Percentiles rank a stretch among this genome's conserved stretches.
These are phyloP conservation scores for Aureobasidium namibiae DNA, from an alignment of 2,329 filamentous ascomycete species.

Conservation along the genomic window DNA sequence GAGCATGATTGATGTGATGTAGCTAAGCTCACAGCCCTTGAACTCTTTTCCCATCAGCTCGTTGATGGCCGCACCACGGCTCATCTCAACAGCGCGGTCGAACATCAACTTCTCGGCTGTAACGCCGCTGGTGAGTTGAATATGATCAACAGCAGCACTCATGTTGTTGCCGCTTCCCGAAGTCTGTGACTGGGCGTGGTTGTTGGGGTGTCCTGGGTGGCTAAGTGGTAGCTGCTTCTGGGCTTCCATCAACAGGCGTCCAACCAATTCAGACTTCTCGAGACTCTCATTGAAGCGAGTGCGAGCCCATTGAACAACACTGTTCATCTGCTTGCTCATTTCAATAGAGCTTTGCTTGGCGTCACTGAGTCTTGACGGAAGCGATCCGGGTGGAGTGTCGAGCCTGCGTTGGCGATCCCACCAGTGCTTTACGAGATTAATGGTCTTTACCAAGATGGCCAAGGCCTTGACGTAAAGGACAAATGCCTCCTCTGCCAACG, in stretches of 20 bases:
- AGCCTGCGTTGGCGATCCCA: slow-evolving; percentile 46
- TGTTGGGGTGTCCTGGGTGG: slow-evolving; percentile 78
- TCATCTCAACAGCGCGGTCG: slow-evolving; percentile 95
- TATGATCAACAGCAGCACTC: slow-evolving; percentile 64
- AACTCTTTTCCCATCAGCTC: slow-evolving; percentile 66
- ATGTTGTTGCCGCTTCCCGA: slow-evolving; percentile 44
- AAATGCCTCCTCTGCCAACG: slow-evolving; percentile 85
- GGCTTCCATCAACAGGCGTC: slow-evolving; percentile 74
- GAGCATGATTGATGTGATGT: slow-evolving; percentile 88
- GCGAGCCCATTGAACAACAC: slow-evolving; percentile 91
- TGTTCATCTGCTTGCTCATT: slow-evolving; percentile 68
- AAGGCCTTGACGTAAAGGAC: slow-evolving; percentile 95
- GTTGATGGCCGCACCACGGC: slow-evolving; percentile 83
- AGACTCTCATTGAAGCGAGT: slow-evolving; percentile 92
- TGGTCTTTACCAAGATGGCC: slow-evolving; percentile 80
- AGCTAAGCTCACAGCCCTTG: slow-evolving; percentile 69
- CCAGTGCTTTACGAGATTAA: slow-evolving; percentile 91
- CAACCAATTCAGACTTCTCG: slow-evolving; percentile 93
- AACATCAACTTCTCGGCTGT: slow-evolving; percentile 98
- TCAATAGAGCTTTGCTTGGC: slow-evolving; percentile 31
- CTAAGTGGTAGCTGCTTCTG: slow-evolving; percentile 76
- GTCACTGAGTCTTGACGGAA: slow-evolving; percentile 21
- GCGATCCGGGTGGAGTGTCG: slow-evolving; percentile 11
- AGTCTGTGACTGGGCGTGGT: slow-evolving; percentile 53
- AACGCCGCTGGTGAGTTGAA: slow-evolving; percentile 76